Evolutionary conservation across 1,139 yeast genomes (phyloP).

Genomic region (Geotrichum siamense): DNA sequence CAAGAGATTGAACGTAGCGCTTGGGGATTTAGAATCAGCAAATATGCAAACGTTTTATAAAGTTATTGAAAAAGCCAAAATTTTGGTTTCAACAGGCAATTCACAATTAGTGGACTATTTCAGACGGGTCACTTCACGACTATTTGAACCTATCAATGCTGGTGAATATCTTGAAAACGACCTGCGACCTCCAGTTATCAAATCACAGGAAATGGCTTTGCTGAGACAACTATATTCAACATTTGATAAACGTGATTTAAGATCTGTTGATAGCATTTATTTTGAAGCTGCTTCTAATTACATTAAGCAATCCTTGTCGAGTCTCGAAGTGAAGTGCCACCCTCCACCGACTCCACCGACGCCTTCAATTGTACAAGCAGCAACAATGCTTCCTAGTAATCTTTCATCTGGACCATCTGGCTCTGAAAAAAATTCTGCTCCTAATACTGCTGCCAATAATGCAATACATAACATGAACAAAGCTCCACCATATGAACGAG

Average conservation of each 20-base stretch:
- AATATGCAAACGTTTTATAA: slow-evolving; percentile 28
- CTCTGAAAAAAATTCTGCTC: slow-evolving; percentile 5
- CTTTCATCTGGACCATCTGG: neutral
- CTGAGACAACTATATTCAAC: slow-evolving; percentile 22
- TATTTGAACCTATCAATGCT: slow-evolving; percentile 26
- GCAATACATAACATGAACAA: slow-evolving; percentile 21
- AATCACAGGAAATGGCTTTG: slow-evolving; percentile 17
- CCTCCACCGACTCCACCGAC: slow-evolving; percentile 15
- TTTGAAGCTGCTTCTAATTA: slow-evolving; percentile 43
- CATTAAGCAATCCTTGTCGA: slow-evolving; percentile 40
- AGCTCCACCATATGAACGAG: slow-evolving; percentile 50
- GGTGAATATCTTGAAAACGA: slow-evolving; percentile 20
- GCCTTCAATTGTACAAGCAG: slow-evolving; percentile 13
- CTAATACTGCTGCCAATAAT: slow-evolving; percentile 4
- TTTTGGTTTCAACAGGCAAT: slow-evolving; percentile 25
- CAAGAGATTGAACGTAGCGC: slow-evolving; percentile 23
- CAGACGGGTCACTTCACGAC: slow-evolving; percentile 20
- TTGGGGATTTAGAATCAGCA: slow-evolving; percentile 25
- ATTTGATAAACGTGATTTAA: slow-evolving; percentile 34
- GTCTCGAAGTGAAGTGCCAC: slow-evolving; percentile 28
- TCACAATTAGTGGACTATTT: slow-evolving; percentile 25
- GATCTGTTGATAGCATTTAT: slow-evolving; percentile 40
- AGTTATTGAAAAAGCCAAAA: slow-evolving; percentile 28
- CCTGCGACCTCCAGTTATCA: slow-evolving; percentile 23
- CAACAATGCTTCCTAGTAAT: slow-evolving; percentile 12